Evolutionary conservation across 768 basidiomycete species (phyloP).

Genomic region (Xerocomellus amylosporus): DNA sequence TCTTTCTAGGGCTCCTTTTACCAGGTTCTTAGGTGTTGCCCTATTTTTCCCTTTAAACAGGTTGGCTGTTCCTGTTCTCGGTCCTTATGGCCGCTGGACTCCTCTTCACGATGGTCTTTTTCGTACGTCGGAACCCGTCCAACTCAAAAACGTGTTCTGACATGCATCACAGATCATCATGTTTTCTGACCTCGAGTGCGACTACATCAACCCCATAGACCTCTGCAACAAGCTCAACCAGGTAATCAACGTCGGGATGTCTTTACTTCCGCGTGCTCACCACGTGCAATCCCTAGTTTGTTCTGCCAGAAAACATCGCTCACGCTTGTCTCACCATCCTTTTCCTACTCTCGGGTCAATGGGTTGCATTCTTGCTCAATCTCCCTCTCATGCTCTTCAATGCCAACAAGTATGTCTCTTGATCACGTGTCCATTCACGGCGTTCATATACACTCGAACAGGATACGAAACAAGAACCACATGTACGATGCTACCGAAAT

Average conservation of each 20-base stretch:
- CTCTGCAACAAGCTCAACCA: conserved; percentile 99
- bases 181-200: conserved; percentile 99
- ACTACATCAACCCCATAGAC: conserved; percentile 99
- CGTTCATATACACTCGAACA: conserved; percentile 29
- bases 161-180: conserved; percentile 80
- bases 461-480: conserved; percentile 89
- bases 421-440: not conserved
- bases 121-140: conserved; percentile 58
- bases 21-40: not conserved
- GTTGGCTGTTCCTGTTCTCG: conserved; percentile 96
- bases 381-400: conserved; percentile 86
- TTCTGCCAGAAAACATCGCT: conserved; percentile 92
- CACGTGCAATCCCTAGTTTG: conserved; percentile 60
- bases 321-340: conserved; percentile 88
- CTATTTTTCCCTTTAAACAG: conserved; percentile 38
- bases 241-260: conserved; percentile 42
- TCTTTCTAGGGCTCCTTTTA: not conserved
- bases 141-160: not conserved
- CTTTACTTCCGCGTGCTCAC: not conserved
- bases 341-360: conserved; percentile 96
- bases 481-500: conserved; percentile 99
- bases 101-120: conserved; percentile 99
- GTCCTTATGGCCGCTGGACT: conserved; percentile 94
- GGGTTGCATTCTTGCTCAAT: conserved; percentile 89
- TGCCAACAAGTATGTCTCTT: conserved; percentile 79